Evolutionary conservation across 2,329 filamentous ascomycete species (phyloP).

Genomic region (Purpureocillium takamizusanense): DNA sequence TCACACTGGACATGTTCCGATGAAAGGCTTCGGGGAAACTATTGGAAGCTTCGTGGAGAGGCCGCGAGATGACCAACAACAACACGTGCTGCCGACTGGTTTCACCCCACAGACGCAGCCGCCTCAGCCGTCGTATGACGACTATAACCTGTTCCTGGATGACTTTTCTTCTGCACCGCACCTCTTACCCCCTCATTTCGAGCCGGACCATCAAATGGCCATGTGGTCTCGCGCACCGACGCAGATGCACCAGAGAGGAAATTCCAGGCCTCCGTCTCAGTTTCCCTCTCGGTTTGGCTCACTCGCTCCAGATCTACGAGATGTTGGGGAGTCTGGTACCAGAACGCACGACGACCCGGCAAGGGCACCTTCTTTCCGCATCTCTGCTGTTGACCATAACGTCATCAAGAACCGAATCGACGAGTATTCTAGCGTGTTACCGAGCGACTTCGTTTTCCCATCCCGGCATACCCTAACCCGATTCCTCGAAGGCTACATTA

Average conservation of each 20-base stretch:
- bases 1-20: slow-evolving; percentile 28
- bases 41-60: slow-evolving; percentile 38
- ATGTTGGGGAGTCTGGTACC: slow-evolving; percentile 17
- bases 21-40: slow-evolving; percentile 40
- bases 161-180: slow-evolving; percentile 46
- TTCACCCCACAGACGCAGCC: slow-evolving; percentile 17
- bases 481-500: slow-evolving; percentile 62
- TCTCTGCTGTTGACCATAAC: slow-evolving; percentile 45
- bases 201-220: slow-evolving; percentile 42
- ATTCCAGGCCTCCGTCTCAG: slow-evolving; percentile 40
- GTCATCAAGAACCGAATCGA: slow-evolving; percentile 49
- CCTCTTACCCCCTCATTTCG: slow-evolving; percentile 45
- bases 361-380: slow-evolving; percentile 31
- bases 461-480: slow-evolving; percentile 60
- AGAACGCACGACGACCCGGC: slow-evolving; percentile 20
- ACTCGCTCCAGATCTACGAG: slow-evolving; percentile 42
- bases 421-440: slow-evolving; percentile 51
- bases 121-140: slow-evolving; percentile 34
- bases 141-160: slow-evolving; percentile 52
- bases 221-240: slow-evolving; percentile 39
- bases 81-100: slow-evolving; percentile 29
- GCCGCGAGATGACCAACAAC: slow-evolving; percentile 33
- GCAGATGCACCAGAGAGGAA: slow-evolving; percentile 27
- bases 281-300: slow-evolving; percentile 47
- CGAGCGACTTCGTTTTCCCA: slow-evolving; percentile 56